Base-by-base conservation (phyloP, 768 basidiomycete species). In the Lyophyllum shimeji region DNA sequence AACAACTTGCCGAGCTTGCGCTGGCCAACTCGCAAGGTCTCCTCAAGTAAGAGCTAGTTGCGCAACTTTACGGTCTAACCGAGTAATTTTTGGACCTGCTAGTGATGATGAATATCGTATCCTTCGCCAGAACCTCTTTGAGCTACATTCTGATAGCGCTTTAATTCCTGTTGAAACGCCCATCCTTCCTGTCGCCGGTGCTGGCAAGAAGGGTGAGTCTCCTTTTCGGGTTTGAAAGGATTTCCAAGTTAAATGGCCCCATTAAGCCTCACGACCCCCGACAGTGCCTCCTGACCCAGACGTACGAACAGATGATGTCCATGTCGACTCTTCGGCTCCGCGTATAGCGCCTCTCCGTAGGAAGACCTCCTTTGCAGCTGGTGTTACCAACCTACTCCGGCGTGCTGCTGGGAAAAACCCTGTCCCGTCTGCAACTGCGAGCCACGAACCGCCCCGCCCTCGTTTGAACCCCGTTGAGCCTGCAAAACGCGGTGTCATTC, bases 31-130 rank as follows among this genome's bases (percentile, higher is more conserved):
- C 80, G 2, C 80, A 85, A 58, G 86, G 86, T 52, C 74, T 89
- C 24, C 80, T 90, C 63, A 81, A 82, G 86, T 85, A 65, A 58
- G 78, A 75, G 24, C 27, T 8, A 17, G 17, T 17, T 17, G 21
- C 21, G 15, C 11, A 33, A 25, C 5, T 24, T 18, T n/a, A 18
- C 12, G 4, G 15, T n/a, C n/a, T 46, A 5, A 13, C 52, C 3
- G n/a, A 18, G 21, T 45, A 20, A 37, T 24, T 29, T 15, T 23
- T 42, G 37, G 11, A 20, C 15, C 24, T 25, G 6, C 7, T 68
- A 90, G 88, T 63, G 86, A 89, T 67, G 85, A 89, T 60, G 87
- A 87, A 67, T 89, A 89, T 64, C 81, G 87, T 23, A 70, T 89
- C 9, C 76, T 90, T 43, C 81, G 87, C 11, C 85, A 85, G 66